These are phyloP conservation scores for Calocera viscosa DNA, from an alignment of 768 basidiomycete genomes.

Conservation along the genomic window DNA sequence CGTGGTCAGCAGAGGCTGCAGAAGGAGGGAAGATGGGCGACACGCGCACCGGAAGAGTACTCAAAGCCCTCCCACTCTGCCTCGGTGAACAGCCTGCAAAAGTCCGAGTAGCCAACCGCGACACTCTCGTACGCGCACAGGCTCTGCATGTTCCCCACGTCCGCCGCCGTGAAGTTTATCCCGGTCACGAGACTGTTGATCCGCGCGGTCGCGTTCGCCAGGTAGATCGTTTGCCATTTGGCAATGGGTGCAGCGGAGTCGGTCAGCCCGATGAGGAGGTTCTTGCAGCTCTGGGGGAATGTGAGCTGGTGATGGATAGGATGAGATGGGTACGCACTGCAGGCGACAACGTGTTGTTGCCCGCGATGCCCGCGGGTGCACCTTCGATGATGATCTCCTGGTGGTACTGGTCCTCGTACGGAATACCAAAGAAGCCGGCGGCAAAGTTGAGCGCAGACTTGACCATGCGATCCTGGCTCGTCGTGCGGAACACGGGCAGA, in stretches of 20 bases:
- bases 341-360: conserved; percentile 20
- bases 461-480: conserved; percentile 51
- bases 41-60: conserved; percentile 15
- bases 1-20: conserved; percentile 13
- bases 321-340: conserved; percentile 6
- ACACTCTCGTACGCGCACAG: conserved; percentile 28
- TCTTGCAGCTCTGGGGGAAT: neutral
- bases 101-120: conserved; percentile 24
- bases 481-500: conserved; percentile 67
- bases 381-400: conserved; percentile 25
- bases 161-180: conserved; percentile 20
- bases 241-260: conserved; percentile 6
- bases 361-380: conserved; percentile 23
- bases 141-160: conserved; percentile 25
- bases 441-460: conserved; percentile 43
- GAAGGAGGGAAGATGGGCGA: conserved; percentile 11
- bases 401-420: conserved; percentile 38
- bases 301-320: conserved; percentile 7
- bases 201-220: conserved; percentile 18
- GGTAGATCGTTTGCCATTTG: conserved; percentile 8
- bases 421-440: conserved; percentile 41
- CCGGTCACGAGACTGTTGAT: conserved; percentile 19
- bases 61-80: conserved; percentile 25
- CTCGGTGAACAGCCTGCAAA: conserved; percentile 29
- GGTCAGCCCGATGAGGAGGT: neutral